phyloP scores from a whole-genome alignment of 169 alveolate genomes.

The Theileria luwenshuni region DNA sequence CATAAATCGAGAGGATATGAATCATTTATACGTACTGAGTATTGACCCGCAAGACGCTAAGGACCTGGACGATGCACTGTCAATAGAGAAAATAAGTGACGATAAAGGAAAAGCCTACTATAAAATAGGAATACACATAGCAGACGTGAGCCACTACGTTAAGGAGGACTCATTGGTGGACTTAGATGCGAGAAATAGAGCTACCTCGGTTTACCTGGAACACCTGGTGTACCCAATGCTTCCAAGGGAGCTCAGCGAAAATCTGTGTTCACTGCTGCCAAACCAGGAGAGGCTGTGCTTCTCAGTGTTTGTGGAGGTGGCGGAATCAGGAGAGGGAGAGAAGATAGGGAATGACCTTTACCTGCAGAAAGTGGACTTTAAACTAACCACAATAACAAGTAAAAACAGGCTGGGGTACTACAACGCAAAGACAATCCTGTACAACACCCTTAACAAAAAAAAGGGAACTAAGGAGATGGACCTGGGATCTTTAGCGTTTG shows the following conservation, averaged over 20 bases:
- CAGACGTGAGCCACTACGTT: slow-evolving; percentile 97
- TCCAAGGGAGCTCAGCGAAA: slow-evolving; percentile 85
- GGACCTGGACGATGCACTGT: slow-evolving; percentile 98
- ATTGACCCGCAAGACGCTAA: slow-evolving; percentile 97
- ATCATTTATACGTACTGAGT: slow-evolving; percentile 72
- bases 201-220: slow-evolving; percentile 88
- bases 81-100: slow-evolving; percentile 78
- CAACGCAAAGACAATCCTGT: slow-evolving; percentile 56
- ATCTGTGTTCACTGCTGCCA: slow-evolving; percentile 86
- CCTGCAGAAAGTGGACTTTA: slow-evolving; percentile 29
- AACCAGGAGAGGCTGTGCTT: slow-evolving; percentile 84
- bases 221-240: slow-evolving; percentile 86
- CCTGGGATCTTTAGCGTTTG: slow-evolving; percentile 24
- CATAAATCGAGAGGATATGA: slow-evolving; percentile 28
- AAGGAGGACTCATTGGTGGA: slow-evolving; percentile 91
- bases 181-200: slow-evolving; percentile 92
- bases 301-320: slow-evolving; percentile 82
- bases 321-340: slow-evolving; percentile 39
- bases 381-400: slow-evolving; percentile 45
- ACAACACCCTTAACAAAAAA: slow-evolving; percentile 4
- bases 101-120: slow-evolving; percentile 68
- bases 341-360: slow-evolving; percentile 49
- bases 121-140: slow-evolving; percentile 96
- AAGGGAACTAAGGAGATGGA: background rate
- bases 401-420: slow-evolving; percentile 40